Base-by-base conservation (phyloP, 192 early-diverging fungal genomes). In the Martensiomyces pterosporus region DNA sequence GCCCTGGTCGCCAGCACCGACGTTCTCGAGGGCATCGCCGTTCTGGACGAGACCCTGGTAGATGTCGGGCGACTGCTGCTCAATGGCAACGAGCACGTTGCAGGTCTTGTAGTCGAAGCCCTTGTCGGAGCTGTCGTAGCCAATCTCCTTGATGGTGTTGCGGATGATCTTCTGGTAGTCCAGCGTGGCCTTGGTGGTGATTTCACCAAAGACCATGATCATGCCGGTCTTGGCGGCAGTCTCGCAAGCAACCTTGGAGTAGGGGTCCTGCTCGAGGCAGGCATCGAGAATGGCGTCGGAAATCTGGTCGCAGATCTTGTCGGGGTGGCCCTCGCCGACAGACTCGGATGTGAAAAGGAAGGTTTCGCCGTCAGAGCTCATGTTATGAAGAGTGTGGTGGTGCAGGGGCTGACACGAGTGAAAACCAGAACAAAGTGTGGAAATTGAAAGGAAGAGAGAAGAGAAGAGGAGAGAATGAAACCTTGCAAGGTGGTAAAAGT, bases 31-130 rank as follows among this genome's bases (percentile, higher is more conserved):
- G 60, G 85, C 85, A 56, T 86, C 79, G 55, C 86, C 83, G 76
- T 89, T 83, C 82, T 94, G 93, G 49, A 91, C 89, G 47, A 99
- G 85, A 75, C 94, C 94, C 77, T 93, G 90, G 75, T 92, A 89
- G 67, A 99, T 97, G 74, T 99, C 94, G 57, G 96, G 96, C 49
- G 96, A 99, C 80, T 99, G 96, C 81, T 97, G 93, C 80, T 99
- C 96, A 64, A 99, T 97, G 75, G 94, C 96, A 52, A 99, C 94
- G 47, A 99, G 81, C 40, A 99, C 92, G 77, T 99, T 99, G 82
- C 96, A 99, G 66, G 96, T 99, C 87, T 99, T 97, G 89, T 97
- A 97, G 79, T 99, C 96, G 78, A 99, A 99, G 59, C 96, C 94
- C 85, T 99, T 99, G 68, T 79, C 75, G 23, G 96, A 99, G 79